Percentiles rank a stretch among this genome's conserved stretches.
phyloP scores from a whole-genome alignment of 768 basidiomycete genomes.

The Brasilioporus rufonigricans region DNA sequence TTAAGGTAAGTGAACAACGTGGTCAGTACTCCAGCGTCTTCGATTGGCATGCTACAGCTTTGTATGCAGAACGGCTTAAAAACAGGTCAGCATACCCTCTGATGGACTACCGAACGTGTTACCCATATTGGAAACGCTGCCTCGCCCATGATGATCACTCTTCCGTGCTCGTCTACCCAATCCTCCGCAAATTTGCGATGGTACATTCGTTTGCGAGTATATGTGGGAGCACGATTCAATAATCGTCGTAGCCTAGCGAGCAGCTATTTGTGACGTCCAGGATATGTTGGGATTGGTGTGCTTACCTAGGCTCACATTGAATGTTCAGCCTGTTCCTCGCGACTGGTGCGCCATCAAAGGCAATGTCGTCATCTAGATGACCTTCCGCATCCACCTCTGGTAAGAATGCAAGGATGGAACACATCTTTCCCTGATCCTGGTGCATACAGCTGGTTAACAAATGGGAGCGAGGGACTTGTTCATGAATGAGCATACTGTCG shows the following conservation, averaged over 20 bases:
- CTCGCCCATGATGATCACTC: conserved; percentile 55
- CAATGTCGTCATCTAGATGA: conserved; percentile 27
- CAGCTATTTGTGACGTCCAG: neutral
- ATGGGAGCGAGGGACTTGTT: neutral
- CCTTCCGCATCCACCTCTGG: conserved; percentile 38
- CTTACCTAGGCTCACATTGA: conserved; percentile 40
- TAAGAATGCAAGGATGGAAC: conserved; percentile 39
- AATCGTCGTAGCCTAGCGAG: conserved; percentile 37
- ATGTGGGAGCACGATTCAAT: conserved; percentile 34
- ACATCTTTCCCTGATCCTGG: conserved; percentile 38
- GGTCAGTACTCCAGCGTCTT: conserved; percentile 34
- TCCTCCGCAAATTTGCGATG: conserved; percentile 41
- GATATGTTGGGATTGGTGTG: neutral
- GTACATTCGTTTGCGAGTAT: conserved; percentile 41
- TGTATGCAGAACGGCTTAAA: conserved; percentile 49
- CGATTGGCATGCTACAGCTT: conserved; percentile 33
- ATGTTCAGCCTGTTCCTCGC: conserved; percentile 35
- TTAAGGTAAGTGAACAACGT: conserved; percentile 44
- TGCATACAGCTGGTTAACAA: neutral
- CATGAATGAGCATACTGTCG: conserved; percentile 20
- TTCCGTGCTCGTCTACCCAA: conserved; percentile 50
- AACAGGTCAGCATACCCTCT: neutral
- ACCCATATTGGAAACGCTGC: conserved; percentile 61
- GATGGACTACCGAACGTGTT: conserved; percentile 5
- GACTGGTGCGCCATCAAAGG: conserved; percentile 26